These are phyloP conservation scores for Plantago coronopus DNA, from an alignment of 305 asterid species.

Conservation along the genomic window DNA sequence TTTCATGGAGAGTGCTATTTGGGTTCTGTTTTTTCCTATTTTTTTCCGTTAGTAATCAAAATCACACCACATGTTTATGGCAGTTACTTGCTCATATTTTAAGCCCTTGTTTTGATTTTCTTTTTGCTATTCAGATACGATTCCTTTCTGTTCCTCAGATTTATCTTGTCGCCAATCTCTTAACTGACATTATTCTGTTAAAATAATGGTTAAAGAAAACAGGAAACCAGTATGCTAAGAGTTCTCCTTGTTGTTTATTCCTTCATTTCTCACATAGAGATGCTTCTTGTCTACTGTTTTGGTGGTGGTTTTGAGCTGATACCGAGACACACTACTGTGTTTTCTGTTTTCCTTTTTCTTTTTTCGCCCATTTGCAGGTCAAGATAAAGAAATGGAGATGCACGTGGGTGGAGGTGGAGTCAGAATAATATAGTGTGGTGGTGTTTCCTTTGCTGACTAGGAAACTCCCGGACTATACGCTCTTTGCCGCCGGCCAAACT, in stretches of 20 bases:
- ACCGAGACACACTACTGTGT: slow-evolving; percentile 31
- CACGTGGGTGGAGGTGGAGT: slow-evolving; percentile 2
- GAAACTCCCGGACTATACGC: slow-evolving; percentile 49
- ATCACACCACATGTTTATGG: slow-evolving; percentile 14
- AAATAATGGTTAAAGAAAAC: neutral
- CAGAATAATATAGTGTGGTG: slow-evolving; percentile 41
- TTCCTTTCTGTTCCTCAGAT: slow-evolving; percentile 31
- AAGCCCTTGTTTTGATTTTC: slow-evolving; percentile 17
- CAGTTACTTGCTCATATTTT: slow-evolving; percentile 7
- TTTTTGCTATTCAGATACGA: slow-evolving; percentile 20
- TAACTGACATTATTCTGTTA: slow-evolving; percentile 1
- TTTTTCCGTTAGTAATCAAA: neutral
- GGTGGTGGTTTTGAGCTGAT: slow-evolving; percentile 38
- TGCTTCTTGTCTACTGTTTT: slow-evolving; percentile 45
- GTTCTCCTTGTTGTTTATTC: slow-evolving; percentile 2
- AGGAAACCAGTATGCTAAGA: neutral
- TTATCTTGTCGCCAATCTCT: slow-evolving; percentile 20
- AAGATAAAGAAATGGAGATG: slow-evolving; percentile 19
- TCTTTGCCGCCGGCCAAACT: slow-evolving; percentile 59
- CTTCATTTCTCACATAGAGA: slow-evolving; percentile 25
- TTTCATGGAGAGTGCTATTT: slow-evolving; percentile 36
- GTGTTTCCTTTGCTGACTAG: slow-evolving; percentile 58
- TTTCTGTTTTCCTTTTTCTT: too few relatives aligned
- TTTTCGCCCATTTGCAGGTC: slow-evolving; percentile 42
- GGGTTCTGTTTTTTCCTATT: slow-evolving; percentile 31